Evolutionary conservation across 306 rosid species (phyloP).

Genomic region (Cicer chorassanicum): DNA sequence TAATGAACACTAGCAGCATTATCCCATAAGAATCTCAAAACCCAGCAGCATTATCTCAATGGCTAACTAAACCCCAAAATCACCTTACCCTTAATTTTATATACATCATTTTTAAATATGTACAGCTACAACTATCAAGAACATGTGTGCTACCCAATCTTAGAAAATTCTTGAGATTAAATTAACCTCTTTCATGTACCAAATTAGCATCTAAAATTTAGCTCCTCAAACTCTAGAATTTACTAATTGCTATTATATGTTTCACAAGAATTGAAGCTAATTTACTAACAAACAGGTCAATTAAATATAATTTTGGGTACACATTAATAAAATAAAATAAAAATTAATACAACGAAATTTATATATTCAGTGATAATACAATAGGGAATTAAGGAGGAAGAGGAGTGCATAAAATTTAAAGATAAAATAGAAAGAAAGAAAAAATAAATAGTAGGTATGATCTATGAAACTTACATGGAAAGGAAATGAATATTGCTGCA

Average conservation of each 20-base stretch:
- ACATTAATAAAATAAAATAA: neutral
- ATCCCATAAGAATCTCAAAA: constrained; percentile 18
- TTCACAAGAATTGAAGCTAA: constrained; percentile 13
- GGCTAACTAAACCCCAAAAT: constrained; percentile 11
- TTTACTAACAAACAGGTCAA: constrained; percentile 5
- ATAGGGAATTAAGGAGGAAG: neutral
- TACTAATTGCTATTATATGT: neutral
- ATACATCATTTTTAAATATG: neutral
- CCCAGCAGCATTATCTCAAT: constrained; percentile 22
- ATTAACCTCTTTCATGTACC: constrained; percentile 4
- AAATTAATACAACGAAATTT: neutral
- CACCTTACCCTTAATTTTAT: neutral
- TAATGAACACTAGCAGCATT: neutral
- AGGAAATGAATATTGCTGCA: constrained; percentile 3
- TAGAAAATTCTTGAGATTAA: constrained; percentile 16
- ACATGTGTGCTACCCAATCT: neutral
- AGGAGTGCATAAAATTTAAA: neutral
- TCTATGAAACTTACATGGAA: constrained; percentile 42
- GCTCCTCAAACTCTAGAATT: constrained; percentile 5
- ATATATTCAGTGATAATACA: neutral
- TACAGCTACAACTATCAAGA: neutral
- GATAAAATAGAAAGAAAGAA: neutral
- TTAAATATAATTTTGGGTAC: constrained; percentile 14
- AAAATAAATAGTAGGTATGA: neutral
- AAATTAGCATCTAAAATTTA: neutral